Evolutionary conservation across 108 stramenopile species (phyloP).

Genomic region (Cyclostephanos invisitatus): DNA sequence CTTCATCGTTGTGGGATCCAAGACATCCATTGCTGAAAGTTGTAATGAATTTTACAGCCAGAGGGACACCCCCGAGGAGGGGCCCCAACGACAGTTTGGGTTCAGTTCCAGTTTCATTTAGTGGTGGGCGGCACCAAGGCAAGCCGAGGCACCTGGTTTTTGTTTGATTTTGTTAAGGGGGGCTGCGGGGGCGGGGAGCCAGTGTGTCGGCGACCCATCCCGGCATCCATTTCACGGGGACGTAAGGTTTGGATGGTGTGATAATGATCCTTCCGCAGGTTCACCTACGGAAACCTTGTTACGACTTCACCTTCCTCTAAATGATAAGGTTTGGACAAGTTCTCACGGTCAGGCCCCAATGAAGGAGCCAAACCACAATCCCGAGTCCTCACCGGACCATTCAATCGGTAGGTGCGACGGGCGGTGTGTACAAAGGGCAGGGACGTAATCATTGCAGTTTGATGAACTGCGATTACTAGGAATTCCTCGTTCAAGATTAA

Average conservation of each 20-base stretch:
- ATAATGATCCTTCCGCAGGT: conserved; percentile 99
- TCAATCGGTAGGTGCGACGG: conserved; percentile 99
- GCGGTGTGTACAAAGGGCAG: conserved; percentile 99
- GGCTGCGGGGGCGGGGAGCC: not conserved
- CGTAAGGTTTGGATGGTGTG: conserved; percentile 79
- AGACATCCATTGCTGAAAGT: conserved; percentile 98
- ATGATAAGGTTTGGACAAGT: conserved; percentile 92
- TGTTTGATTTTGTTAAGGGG: conserved; percentile 2
- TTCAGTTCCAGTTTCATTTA: conserved; percentile 28
- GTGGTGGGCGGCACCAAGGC: conserved; percentile 20
- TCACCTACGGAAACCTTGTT: conserved; percentile 99
- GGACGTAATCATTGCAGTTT: conserved; percentile 95
- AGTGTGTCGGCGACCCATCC: conserved; percentile 22
- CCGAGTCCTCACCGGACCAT: conserved; percentile 97
- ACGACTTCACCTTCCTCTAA: conserved; percentile 98
- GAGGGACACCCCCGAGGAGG: conserved; percentile 21
- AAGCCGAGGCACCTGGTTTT: conserved; percentile 12
- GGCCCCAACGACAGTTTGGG: conserved; percentile 16
- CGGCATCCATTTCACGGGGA: conserved; percentile 37
- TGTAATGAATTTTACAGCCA: conserved; percentile 61
- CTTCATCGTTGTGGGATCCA: conserved; percentile 98
- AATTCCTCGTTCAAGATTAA: conserved; percentile 99
- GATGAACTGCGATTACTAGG: conserved; percentile 99
- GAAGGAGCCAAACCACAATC: conserved; percentile 80
- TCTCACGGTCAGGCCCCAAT: conserved; percentile 68